Evolutionary conservation across 306 rosid species (phyloP), one percentile per base, ranked within the genome.

Genomic region (Acmispon strigosus): DNA sequence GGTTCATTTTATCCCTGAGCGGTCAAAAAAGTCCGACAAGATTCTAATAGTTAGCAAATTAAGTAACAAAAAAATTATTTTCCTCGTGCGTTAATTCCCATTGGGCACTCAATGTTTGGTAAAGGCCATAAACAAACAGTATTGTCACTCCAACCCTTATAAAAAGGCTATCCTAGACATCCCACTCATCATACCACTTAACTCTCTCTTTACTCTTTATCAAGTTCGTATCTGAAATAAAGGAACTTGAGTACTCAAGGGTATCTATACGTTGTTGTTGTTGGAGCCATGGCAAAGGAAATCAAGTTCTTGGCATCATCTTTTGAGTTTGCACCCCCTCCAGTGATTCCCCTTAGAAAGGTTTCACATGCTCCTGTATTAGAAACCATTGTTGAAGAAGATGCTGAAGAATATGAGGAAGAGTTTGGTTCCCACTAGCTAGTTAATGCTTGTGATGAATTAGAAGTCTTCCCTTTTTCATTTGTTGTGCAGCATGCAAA

Each of bases 301-400:
- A 82, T 72, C 10, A 71, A 70, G 47, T 42, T 20, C 0, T 72
- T 85, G 80, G 78, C 62, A 42, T 81, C 34, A 2, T 82, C 76
- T 87, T 18, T 74, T 49, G 93, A 87, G 78, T 79, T 67, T 39
- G 86, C 77, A n/a, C 96, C 91, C 8, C 66, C 84, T 39, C 67
- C 74, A 42, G 20, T 90, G 64, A 82, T 87, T 63, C 60, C 64
- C 8, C 75, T 45, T 17, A 53, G 10, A 8, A 87, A 72, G 75
- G 73, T 73, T 47, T 83, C 88, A 14, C 70, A 45, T 55, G 56
- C 78, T 57, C 89, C 96, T 39, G 15, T 36, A 1, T 64, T 87
- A 54, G 96, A 84, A 76, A 82, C 96, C 44, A 90, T 85, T 50
- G 18, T 27, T 0, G 92, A 89, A 78, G 96, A 89, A 45, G 87